Base-by-base conservation (phyloP, 495 filamentous ascomycete species). In the Penicillium mononematosum region DNA sequence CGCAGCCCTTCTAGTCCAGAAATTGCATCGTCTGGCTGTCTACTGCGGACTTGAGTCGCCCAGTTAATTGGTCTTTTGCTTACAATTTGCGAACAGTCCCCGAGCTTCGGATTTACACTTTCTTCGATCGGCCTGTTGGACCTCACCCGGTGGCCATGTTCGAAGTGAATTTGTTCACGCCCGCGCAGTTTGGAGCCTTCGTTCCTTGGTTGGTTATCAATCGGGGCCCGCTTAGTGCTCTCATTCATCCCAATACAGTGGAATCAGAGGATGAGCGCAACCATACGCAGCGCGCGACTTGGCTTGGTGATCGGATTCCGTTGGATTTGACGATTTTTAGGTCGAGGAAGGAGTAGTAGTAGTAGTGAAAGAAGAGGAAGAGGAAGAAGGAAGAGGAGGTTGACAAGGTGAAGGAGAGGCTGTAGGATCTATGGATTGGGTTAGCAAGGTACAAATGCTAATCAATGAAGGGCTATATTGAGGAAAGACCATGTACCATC, bases 141-240 rank as follows among this genome's bases (percentile, higher is more conserved):
- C 92, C 92, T 3, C 92, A 96, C 63, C 86, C 88, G 0, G 72
- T 90, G 0, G 89, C 84, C 45, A 96, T 96, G 92, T 83, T 96
- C 61, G 92, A 96, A 70, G 92, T 96, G 16, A 94, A 94, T 59
- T 38, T 96, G 27, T 88, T 92, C 69, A 90, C 86, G 0, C 92
- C 92, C 0, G 84, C 84, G 5, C 89, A 96, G 69, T 94, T 96
- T 61, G 91, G 91, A 3, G 92, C 91, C 0, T 93, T 96, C 61
- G 69, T 96, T 20, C 78, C 87, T 0, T 96, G 92, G 92, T 75
- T 96, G 43, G 81, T 90, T 25, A 85, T 96, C 53, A 85, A 92
- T 65, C 81, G 92, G 2, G 92, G 92, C 0, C 91, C 91, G 29
- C 69, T 96, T 53, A 90, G 86, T 46, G 92, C 73, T 2, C 71